Base-by-base conservation (phyloP, 192 early-diverging fungal genomes). In the Backusella macrospora region DNA sequence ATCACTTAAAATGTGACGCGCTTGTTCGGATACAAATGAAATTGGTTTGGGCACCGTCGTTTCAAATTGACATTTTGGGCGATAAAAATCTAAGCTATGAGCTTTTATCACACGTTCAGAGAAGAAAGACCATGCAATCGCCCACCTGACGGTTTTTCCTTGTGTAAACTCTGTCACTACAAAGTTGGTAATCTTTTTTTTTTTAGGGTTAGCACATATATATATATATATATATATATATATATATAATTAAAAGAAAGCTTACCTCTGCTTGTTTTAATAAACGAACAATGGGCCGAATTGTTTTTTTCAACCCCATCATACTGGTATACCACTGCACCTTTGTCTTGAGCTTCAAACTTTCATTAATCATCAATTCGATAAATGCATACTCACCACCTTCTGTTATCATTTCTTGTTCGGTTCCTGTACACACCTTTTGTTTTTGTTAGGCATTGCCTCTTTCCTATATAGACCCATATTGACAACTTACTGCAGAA, bases 341-440 rank as follows among this genome's bases (percentile, higher is more conserved):
- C n/a, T 74, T 70, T 38, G 74, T 68, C 12, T 75, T 71, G 38
- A 75, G 63, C 2, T 67, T 7, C 0, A 73, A 21, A 71, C 94
- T 96, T 73, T 96, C 93, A 9, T 86, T 74, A 16, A 95, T 73
- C 78, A 98, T 87, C 12, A 78, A 68, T 16, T 62, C 68, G 4
- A 96, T 79, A 76, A 96, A 98, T 62, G 45, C 83, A 45, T 86
- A 76, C 71, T 98, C 96, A 5, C 96, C 96, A 43, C 94, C 96
- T 2, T 70, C 75, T 2, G 93, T 93, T 9, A 94, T 87, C 87
- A 94, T 91, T 79, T 98, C 96, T 38, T 84, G 80, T 0, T 72
- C 46, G 3, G 89, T 83, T 6, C 90, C 93, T 4, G 73, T 85
- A 42, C 90, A 92, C 0, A 81, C 59, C 87, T 89, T 49, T 12